These are phyloP conservation scores for Acrocalymma vagum DNA, from an alignment of 2,329 filamentous ascomycete species.

Conservation along the genomic window DNA sequence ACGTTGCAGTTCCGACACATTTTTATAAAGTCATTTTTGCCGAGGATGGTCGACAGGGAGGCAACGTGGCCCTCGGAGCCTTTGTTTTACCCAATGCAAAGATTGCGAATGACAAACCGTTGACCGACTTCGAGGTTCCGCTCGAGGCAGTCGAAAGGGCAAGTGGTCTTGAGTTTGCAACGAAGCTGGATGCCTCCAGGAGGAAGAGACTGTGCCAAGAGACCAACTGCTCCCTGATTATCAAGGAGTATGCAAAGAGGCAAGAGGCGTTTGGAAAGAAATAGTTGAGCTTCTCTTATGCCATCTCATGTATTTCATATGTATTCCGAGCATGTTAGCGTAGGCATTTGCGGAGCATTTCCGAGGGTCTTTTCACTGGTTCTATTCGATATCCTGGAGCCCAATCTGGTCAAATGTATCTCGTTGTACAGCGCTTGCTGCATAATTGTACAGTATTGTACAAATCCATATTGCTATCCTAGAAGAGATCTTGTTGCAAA, in stretches of 20 bases:
- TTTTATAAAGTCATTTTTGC: constrained; percentile 99
- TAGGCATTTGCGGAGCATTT: constrained; percentile 9
- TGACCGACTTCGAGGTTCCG: constrained; percentile 93
- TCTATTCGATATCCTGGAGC: constrained; percentile 4
- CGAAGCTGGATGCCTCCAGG: constrained; percentile 76
- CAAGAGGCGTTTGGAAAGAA: constrained; percentile 57
- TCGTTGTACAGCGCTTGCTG: constrained; percentile 10
- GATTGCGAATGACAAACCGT: constrained; percentile 86
- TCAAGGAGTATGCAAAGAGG: constrained; percentile 77
- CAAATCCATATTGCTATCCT: too few relatives aligned
- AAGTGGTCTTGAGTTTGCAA: constrained; percentile 89
- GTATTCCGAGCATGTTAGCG: constrained; percentile 20
- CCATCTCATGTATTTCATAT: constrained; percentile 9
- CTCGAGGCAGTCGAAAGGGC: constrained; percentile 92
- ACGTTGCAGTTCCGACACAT: constrained; percentile 95
- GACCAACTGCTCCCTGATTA: constrained; percentile 80
- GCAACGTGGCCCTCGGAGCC: constrained; percentile 81
- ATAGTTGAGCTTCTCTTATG: constrained; percentile 7
- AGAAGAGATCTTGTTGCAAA: too few relatives aligned
- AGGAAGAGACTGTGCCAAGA: constrained; percentile 86
- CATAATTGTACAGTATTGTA: constrained; percentile 34
- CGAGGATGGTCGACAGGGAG: constrained; percentile 76
- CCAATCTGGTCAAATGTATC: constrained; percentile 3
- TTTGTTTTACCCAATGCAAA: constrained; percentile 93
- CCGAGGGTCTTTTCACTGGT: neutral